phyloP scores from a whole-genome alignment of 495 filamentous ascomycete genomes.

The Neurospora hispaniola region DNA sequence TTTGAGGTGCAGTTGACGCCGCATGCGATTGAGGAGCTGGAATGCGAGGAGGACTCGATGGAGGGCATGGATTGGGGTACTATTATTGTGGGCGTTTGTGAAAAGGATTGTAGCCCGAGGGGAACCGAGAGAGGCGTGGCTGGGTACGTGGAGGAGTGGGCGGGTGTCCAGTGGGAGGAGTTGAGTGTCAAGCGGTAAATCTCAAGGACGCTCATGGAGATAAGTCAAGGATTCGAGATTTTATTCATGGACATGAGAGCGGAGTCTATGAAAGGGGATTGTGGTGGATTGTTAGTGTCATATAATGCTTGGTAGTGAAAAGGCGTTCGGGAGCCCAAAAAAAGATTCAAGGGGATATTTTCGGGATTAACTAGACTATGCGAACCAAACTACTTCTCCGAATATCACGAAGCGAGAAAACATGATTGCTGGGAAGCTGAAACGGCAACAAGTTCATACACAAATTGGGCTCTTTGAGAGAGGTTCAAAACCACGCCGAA shows the following conservation, averaged over 20 bases:
- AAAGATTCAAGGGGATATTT: neutral
- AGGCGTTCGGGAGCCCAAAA: neutral
- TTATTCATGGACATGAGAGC: neutral
- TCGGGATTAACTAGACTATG: neutral
- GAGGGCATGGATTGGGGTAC: constrained; percentile 99
- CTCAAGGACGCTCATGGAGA: neutral
- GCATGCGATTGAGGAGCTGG: constrained; percentile 80
- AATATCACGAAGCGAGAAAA: neutral
- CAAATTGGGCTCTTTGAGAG: neutral
- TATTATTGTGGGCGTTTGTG: constrained; percentile 80
- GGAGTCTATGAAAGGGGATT: neutral
- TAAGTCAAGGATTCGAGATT: neutral
- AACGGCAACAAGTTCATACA: neutral
- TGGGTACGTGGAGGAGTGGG: constrained; percentile 84
- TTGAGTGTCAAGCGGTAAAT: constrained; percentile 21
- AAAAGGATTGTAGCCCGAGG: constrained; percentile 23
- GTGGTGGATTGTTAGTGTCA: neutral
- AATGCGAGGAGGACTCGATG: constrained; percentile 62
- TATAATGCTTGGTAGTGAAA: neutral
- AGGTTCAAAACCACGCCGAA: neutral
- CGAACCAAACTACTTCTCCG: neutral
- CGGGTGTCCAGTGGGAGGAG: constrained; percentile 96
- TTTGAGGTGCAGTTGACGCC: constrained; percentile 84
- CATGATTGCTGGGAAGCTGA: neutral
- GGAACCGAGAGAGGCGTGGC: constrained; percentile 17